phyloP scores from a whole-genome alignment of 139 green algal species.

The Chlorella sp. region DNA sequence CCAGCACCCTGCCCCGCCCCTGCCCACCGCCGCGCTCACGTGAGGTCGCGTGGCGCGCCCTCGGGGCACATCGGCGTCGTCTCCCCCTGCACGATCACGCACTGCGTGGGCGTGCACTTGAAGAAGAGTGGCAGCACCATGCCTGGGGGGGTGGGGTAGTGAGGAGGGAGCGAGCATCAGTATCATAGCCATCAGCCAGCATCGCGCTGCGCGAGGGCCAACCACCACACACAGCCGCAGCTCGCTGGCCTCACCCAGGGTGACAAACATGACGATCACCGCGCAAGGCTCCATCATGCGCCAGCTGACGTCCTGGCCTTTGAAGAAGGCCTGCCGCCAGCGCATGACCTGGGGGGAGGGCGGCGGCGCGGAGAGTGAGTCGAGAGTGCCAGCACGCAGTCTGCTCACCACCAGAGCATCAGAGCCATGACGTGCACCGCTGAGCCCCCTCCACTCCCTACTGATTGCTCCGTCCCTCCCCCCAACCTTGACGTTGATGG shows the following conservation, averaged over 20 bases:
- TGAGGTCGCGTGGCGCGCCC: constrained; percentile 42
- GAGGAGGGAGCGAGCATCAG: too few relatives aligned
- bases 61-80: constrained; percentile 53
- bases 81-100: constrained; percentile 50
- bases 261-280: constrained; percentile 79
- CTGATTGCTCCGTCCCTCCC: neutral
- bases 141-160: too few relatives aligned
- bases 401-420: neutral
- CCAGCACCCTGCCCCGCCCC: too few relatives aligned
- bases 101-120: constrained; percentile 68
- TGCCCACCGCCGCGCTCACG: constrained; percentile 10
- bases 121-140: constrained; percentile 87
- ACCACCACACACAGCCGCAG: too few relatives aligned
- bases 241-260: too few relatives aligned
- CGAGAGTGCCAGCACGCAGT: neutral
- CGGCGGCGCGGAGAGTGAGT: neutral
- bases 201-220: too few relatives aligned
- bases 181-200: too few relatives aligned
- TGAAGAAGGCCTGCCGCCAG: constrained; percentile 40
- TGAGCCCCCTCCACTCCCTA: neutral
- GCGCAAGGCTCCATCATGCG: constrained; percentile 75
- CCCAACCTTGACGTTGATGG: constrained; percentile 72
- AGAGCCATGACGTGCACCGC: neutral
- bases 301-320: constrained; percentile 35
- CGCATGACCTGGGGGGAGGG: constrained; percentile 27